Percentiles rank a stretch among this genome's conserved stretches.
phyloP scores from a whole-genome alignment of 2,329 filamentous ascomycete genomes.

The Colletotrichum costaricense region DNA sequence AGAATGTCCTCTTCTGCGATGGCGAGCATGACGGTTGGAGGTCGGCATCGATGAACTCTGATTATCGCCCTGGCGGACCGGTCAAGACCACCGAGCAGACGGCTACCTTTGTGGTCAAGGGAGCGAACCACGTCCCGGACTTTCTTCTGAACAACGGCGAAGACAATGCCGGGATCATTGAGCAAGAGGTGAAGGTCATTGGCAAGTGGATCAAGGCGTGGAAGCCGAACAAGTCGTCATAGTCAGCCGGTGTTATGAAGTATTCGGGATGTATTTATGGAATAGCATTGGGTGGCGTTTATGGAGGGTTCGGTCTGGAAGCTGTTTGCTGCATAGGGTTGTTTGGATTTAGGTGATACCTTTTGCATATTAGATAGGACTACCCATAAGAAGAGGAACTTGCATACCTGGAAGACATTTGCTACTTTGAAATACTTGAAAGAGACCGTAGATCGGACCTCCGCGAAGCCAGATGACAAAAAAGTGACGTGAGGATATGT shows the following conservation, averaged over 20 bases:
- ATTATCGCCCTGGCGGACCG: slow-evolving; percentile 25
- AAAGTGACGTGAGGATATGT: neutral
- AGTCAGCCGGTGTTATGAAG: neutral
- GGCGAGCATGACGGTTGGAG: slow-evolving; percentile 33
- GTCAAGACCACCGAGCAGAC: slow-evolving; percentile 16
- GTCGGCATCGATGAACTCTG: slow-evolving; percentile 26
- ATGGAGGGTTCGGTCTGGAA: neutral
- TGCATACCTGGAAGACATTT: neutral
- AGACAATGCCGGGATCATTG: neutral
- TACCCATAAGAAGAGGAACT: no score
- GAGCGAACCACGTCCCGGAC: slow-evolving; percentile 20
- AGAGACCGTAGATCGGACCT: neutral
- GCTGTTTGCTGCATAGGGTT: neutral
- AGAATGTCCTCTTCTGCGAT: slow-evolving; percentile 31
- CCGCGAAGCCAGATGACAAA: no score
- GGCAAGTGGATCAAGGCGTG: slow-evolving; percentile 32
- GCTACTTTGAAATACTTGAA: neutral
- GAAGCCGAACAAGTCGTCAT: slow-evolving; percentile 19
- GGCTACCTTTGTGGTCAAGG: slow-evolving; percentile 20
- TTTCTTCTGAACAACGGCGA: neutral
- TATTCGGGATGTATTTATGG: neutral
- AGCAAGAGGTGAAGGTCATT: slow-evolving; percentile 22
- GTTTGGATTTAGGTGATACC: neutral
- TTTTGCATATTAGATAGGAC: neutral
- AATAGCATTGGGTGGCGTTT: slow-evolving; percentile 15